Percentiles rank a stretch among this genome's conserved stretches.
Evolutionary conservation across 75 land plant genomes (phyloP).

Genomic region (Larix kaempferi): DNA sequence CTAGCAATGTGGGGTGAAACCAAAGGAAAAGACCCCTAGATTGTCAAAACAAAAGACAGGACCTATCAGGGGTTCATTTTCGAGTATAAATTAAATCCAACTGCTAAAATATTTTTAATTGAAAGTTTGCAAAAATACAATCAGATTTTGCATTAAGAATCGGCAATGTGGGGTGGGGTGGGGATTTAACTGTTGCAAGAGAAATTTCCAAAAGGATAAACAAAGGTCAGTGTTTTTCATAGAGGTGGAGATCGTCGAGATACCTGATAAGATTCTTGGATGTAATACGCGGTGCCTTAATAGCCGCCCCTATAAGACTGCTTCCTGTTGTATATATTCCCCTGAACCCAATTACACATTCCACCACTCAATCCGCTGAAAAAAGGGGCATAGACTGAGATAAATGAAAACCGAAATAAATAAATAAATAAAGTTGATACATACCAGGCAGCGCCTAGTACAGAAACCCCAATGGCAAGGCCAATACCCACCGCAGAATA

Average conservation of each 20-base stretch:
- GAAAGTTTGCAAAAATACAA: no score
- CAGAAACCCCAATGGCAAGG: constrained; percentile 89
- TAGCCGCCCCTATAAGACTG: constrained; percentile 95
- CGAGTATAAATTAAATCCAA: no score
- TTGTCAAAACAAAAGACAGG: no score
- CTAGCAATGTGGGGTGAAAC: no score
- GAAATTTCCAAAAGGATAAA: background rate
- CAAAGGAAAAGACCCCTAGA: no score
- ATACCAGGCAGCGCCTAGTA: constrained; percentile 96
- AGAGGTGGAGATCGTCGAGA: background rate
- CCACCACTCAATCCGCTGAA: background rate
- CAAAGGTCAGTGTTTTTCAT: background rate
- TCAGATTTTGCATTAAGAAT: no score
- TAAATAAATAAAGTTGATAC: background rate
- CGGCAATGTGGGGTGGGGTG: no score
- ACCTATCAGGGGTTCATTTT: no score
- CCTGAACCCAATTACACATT: constrained; percentile 32
- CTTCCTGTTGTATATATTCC: constrained; percentile 98
- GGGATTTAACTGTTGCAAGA: no score
- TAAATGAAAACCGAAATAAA: background rate
- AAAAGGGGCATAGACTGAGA: background rate
- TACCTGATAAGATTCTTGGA: constrained; percentile 99
- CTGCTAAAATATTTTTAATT: no score
- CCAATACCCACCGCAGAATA: constrained; percentile 91
- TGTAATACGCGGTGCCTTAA: constrained; percentile 95